Percentiles rank a stretch among this genome's conserved stretches.
Evolutionary conservation across 768 basidiomycete genomes (phyloP).

Genomic region (Termitomyces sp.): DNA sequence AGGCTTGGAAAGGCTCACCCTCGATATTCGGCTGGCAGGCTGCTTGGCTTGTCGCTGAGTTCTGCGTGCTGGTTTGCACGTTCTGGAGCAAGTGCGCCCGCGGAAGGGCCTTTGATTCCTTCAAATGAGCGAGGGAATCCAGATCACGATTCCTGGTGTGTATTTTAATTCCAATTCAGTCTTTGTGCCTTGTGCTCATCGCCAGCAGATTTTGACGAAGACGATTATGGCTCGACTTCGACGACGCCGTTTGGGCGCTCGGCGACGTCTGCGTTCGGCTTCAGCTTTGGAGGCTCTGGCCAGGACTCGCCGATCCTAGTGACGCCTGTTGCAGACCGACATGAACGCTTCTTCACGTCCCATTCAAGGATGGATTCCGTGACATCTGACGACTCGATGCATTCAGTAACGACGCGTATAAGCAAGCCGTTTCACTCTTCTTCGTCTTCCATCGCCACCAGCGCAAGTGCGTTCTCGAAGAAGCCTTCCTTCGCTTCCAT

Average conservation of each 20-base stretch:
- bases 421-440: constrained; percentile 64
- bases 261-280: constrained; percentile 35
- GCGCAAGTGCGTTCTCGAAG: constrained; percentile 58
- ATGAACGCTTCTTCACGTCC: constrained; percentile 56
- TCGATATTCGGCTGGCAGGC: constrained; percentile 5
- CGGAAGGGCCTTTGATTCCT: constrained; percentile 15
- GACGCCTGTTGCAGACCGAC: constrained; percentile 46
- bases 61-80: constrained; percentile 5
- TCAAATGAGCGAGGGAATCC: constrained; percentile 43
- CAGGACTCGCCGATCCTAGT: constrained; percentile 61
- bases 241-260: constrained; percentile 69
- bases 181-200: constrained; percentile 6
- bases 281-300: constrained; percentile 40
- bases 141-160: constrained; percentile 64
- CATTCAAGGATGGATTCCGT: constrained; percentile 77
- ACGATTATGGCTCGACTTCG: constrained; percentile 51
- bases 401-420: constrained; percentile 49
- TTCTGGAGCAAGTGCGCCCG: constrained; percentile 11
- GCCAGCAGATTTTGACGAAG: constrained; percentile 64
- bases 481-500: constrained; percentile 85
- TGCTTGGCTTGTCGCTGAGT: neutral
- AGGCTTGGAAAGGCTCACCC: constrained; percentile 5
- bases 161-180: constrained; percentile 2
- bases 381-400: constrained; percentile 69
- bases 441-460: constrained; percentile 61